phyloP scores from a whole-genome alignment of 2,329 filamentous ascomycete species.

The Tolypocladium tropicale region DNA sequence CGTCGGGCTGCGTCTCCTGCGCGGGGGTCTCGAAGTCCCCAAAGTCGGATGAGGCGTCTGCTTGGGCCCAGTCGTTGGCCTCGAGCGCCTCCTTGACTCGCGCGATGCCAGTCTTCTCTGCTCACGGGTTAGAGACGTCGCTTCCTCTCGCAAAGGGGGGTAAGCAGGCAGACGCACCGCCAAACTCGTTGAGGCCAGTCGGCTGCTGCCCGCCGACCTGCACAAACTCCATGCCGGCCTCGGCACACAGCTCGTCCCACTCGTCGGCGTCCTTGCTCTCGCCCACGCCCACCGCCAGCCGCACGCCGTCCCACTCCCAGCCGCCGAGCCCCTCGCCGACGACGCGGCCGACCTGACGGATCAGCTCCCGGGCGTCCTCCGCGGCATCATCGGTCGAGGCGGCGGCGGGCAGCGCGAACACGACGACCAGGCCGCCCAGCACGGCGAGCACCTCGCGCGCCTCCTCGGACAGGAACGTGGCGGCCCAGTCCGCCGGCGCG shows the following conservation, averaged over 20 bases:
- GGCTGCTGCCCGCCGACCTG: slow-evolving; percentile 32
- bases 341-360: slow-evolving; percentile 43
- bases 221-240: slow-evolving; percentile 53
- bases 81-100: slow-evolving; percentile 52
- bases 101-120: slow-evolving; percentile 49
- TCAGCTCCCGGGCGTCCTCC: slow-evolving; percentile 29
- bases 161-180: slow-evolving; percentile 34
- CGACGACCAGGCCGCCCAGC: slow-evolving; percentile 46
- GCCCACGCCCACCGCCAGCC: slow-evolving; percentile 47
- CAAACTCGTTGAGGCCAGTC: slow-evolving; percentile 43
- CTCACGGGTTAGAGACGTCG: background rate
- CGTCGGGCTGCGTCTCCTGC: slow-evolving; percentile 20
- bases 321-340: slow-evolving; percentile 47
- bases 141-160: background rate
- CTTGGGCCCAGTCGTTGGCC: slow-evolving; percentile 52
- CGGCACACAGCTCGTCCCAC: slow-evolving; percentile 51
- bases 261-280: slow-evolving; percentile 37
- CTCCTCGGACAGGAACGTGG: slow-evolving; percentile 48
- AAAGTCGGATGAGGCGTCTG: slow-evolving; percentile 8
- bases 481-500: slow-evolving; percentile 42
- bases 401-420: slow-evolving; percentile 18
- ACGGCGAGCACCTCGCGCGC: slow-evolving; percentile 51
- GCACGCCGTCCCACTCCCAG: slow-evolving; percentile 55
- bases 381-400: slow-evolving; percentile 9
- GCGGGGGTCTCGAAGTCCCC: slow-evolving; percentile 9